A percentile compares a stretch with the other conserved stretches of the same genome.
phyloP scores from a whole-genome alignment of 179 eudicot species.

The Spergularia azorica region DNA sequence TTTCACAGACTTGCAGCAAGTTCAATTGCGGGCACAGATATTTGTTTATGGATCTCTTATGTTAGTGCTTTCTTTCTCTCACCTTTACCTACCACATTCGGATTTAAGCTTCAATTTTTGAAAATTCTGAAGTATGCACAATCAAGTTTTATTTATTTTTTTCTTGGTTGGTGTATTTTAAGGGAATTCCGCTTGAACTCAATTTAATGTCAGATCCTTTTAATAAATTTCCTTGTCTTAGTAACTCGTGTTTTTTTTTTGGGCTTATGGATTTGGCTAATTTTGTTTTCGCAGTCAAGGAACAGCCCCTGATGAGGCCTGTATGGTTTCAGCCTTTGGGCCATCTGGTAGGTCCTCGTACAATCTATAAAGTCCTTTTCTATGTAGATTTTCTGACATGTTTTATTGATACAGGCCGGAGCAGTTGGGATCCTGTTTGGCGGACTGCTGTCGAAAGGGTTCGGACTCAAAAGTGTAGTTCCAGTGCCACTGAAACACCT shows the following conservation, averaged over 20 bases:
- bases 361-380: background rate
- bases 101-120: constrained; percentile 8
- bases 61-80: constrained; percentile 55
- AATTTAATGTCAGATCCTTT: no score
- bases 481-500: constrained; percentile 49
- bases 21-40: constrained; percentile 97
- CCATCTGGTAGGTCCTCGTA: constrained; percentile 50
- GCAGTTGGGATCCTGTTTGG: constrained; percentile 83
- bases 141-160: background rate
- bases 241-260: background rate
- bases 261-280: constrained; percentile 9
- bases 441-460: constrained; percentile 70
- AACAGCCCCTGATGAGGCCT: constrained; percentile 86
- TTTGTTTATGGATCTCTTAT: constrained; percentile 98
- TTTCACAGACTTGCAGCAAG: constrained; percentile 88
- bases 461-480: constrained; percentile 53
- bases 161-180: background rate
- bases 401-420: constrained; percentile 67
- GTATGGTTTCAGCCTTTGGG: constrained; percentile 96
- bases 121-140: background rate
- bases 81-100: constrained; percentile 2
- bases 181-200: background rate
- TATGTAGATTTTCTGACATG: constrained; percentile 8
- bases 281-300: constrained; percentile 75
- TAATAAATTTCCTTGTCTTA: constrained; percentile 1